A percentile compares a stretch with the other conserved stretches of the same genome.
Evolutionary conservation across 306 rosid genomes (phyloP).

Genomic region (Glycine latifolia): DNA sequence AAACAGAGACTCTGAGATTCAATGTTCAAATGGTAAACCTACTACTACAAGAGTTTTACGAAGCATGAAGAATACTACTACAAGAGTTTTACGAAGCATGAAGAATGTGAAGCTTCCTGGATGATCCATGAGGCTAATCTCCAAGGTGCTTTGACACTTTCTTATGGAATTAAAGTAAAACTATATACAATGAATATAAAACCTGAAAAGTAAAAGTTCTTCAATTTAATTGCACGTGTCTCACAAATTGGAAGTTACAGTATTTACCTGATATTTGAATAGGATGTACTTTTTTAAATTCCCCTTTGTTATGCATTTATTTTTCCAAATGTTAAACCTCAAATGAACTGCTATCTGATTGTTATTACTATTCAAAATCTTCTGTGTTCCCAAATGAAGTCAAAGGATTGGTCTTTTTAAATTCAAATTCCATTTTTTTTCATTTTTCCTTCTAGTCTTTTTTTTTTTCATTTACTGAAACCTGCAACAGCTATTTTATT

Average conservation of each 20-base stretch:
- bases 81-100: conserved; percentile 65
- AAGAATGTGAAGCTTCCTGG: conserved; percentile 52
- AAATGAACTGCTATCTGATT: conserved; percentile 5
- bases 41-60: conserved; percentile 57
- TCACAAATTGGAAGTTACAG: neutral
- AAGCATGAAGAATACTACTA: conserved; percentile 54
- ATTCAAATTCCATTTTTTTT: conserved; percentile 5
- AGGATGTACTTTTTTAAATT: conserved; percentile 33
- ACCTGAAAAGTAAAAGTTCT: neutral
- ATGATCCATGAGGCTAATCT: conserved; percentile 66
- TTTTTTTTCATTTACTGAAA: conserved; percentile 19
- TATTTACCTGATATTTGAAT: conserved; percentile 15
- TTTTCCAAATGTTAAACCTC: conserved; percentile 23
- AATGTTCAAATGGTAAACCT: conserved; percentile 46
- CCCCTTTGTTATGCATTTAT: conserved; percentile 8
- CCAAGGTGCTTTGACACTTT: conserved; percentile 52
- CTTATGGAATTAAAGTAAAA: conserved; percentile 19
- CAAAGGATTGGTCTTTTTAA: neutral
- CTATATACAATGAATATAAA: neutral
- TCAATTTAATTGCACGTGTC: neutral
- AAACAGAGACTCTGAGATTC: conserved; percentile 46
- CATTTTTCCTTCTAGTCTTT: neutral
- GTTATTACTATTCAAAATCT: conserved; percentile 15
- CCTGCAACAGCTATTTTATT: conserved; percentile 17
- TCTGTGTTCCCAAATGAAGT: conserved; percentile 5